Base-by-base conservation (phyloP, 768 basidiomycete genomes). In the Mycena metata region DNA sequence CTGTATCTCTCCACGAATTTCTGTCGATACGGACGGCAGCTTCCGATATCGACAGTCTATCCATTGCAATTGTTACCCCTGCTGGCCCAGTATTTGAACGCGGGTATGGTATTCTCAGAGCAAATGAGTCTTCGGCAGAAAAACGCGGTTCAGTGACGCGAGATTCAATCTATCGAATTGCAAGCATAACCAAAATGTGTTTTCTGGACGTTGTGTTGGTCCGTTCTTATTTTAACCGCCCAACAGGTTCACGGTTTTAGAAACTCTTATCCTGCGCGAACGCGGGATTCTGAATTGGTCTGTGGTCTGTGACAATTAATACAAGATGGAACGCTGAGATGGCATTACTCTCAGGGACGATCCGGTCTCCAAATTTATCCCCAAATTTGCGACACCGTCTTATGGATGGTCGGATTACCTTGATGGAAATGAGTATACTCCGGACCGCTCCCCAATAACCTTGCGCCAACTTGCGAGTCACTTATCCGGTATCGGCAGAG, bases 131-230 rank as follows among this genome's bases (percentile, higher is more conserved):
- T 3, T 70, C 68, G n/a, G 45, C 56, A 2, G 65, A 66, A 19
- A 57, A 72, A 8, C 66, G 64, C 12, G 70, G 70, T 6, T 74
- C 72, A 0, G 79, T 83, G 1, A 75, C 82, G n/a, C 78, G 80
- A 57, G 73, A 87, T 70, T 83, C 86, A 0, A 80, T 86, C 55
- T 88, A 88, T 69, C 80, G 88, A 30, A 77, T 88, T 26, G 86
- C 86, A 2, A 86, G 84, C 45, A 81, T 86, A 61, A 82, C 84
- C 8, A 89, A 88, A 74, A 75, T 88, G 64, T n/a, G n/a, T n/a
- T n/a, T n/a, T n/a, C n/a, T n/a, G n/a, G n/a, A n/a, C n/a, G n/a
- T n/a, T n/a, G n/a, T n/a, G n/a, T n/a, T n/a, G n/a, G n/a, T n/a
- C n/a, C n/a, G n/a, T n/a, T n/a, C n/a, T n/a, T n/a, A n/a, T n/a